phyloP scores from a whole-genome alignment of 768 basidiomycete species.

The Termitomyces sp. region DNA sequence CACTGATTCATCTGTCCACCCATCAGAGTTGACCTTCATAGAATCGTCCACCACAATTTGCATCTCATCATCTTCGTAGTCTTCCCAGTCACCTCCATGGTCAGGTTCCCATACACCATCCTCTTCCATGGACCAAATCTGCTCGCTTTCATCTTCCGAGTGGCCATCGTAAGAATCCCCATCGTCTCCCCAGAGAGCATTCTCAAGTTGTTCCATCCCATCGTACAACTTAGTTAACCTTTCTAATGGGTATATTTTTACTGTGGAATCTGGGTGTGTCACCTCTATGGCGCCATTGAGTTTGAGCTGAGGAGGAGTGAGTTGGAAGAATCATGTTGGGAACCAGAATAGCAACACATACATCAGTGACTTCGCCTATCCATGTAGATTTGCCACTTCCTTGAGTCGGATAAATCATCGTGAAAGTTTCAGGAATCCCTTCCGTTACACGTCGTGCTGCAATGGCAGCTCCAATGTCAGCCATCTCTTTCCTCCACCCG shows the following conservation, averaged over 20 bases:
- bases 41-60: slow-evolving; percentile 15
- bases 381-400: slow-evolving; percentile 53
- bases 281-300: slow-evolving; percentile 74
- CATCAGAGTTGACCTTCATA: slow-evolving; percentile 16
- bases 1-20: slow-evolving; percentile 15
- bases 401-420: slow-evolving; percentile 37
- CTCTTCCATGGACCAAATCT: slow-evolving; percentile 38
- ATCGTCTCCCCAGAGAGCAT: slow-evolving; percentile 56
- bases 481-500: slow-evolving; percentile 74
- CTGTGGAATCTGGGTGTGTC: slow-evolving; percentile 56
- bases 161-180: slow-evolving; percentile 41
- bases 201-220: slow-evolving; percentile 76
- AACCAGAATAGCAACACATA: slow-evolving; percentile 26
- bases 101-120: slow-evolving; percentile 46
- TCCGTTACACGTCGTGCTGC: slow-evolving; percentile 43
- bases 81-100: slow-evolving; percentile 38
- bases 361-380: slow-evolving; percentile 86
- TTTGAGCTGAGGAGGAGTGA: slow-evolving; percentile 45
- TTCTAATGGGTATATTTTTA: slow-evolving; percentile 53
- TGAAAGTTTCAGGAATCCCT: slow-evolving; percentile 29
- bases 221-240: slow-evolving; percentile 77
- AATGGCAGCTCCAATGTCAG: slow-evolving; percentile 57
- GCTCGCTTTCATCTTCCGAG: slow-evolving; percentile 40
- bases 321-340: slow-evolving; percentile 1
- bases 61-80: slow-evolving; percentile 26